Conservation (phyloP, 2,329 filamentous ascomycete genomes). For the Phialophora macrospora region DNA sequence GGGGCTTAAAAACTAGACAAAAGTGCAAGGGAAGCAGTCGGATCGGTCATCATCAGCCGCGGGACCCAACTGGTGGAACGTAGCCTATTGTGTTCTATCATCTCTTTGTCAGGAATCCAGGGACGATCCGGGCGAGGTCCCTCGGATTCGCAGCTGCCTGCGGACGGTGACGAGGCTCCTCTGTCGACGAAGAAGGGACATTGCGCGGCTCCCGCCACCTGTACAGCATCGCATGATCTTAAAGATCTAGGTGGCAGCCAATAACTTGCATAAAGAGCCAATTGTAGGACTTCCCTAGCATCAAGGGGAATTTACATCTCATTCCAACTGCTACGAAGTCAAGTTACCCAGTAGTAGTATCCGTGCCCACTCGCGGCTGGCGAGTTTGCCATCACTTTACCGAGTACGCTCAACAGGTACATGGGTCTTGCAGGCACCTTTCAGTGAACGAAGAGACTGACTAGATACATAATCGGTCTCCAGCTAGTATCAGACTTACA, state of each 20-base stretch:
- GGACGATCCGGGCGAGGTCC: slow-evolving; percentile 9
- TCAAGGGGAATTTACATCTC: neutral
- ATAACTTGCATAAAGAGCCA: slow-evolving; percentile 2
- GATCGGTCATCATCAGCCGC: slow-evolving; percentile 25
- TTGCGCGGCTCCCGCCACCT: slow-evolving; percentile 39
- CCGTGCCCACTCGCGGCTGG: neutral
- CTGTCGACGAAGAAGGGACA: slow-evolving; percentile 22
- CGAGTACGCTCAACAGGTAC: slow-evolving; percentile 5
- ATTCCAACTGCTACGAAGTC: slow-evolving; percentile 1
- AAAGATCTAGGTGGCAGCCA: slow-evolving; percentile 10
- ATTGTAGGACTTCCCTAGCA: neutral
- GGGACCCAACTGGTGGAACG: neutral
- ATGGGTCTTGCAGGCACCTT: neutral
- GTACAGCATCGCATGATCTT: slow-evolving; percentile 21
- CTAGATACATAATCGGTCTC: slow-evolving; percentile 14
- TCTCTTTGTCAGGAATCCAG: slow-evolving; percentile 8
- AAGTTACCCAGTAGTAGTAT: neutral
- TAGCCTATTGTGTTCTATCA: neutral
- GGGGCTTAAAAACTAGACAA: slow-evolving; percentile 3
- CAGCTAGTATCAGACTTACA: slow-evolving; percentile 11
- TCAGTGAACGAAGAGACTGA: neutral
- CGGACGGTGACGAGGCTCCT: slow-evolving; percentile 34
- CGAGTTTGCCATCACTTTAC: neutral
- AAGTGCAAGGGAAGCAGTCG: slow-evolving; percentile 9
- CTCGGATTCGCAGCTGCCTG: slow-evolving; percentile 31